Percentiles rank a stretch among this genome's conserved stretches.
Evolutionary conservation across 2,329 filamentous ascomycete species (phyloP).

Genomic region (Calonectria multiphialidica): DNA sequence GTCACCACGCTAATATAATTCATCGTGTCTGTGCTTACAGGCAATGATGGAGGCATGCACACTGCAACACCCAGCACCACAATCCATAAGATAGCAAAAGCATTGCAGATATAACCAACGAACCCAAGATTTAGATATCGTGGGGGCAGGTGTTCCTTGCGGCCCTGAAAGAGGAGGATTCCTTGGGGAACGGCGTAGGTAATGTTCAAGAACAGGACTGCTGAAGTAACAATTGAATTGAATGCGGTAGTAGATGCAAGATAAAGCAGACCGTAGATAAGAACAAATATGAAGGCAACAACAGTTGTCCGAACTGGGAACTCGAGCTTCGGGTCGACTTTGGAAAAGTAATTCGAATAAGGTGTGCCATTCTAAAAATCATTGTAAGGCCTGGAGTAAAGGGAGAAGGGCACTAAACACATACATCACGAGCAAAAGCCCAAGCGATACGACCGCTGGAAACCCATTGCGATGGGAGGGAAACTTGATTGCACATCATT

Average conservation of each 20-base stretch:
- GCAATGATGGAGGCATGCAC: slow-evolving; percentile 21
- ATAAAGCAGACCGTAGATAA: slow-evolving; percentile 23
- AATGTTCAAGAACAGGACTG: slow-evolving; percentile 24
- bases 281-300: slow-evolving; percentile 9
- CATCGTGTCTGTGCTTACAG: slow-evolving; percentile 21
- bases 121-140: slow-evolving; percentile 24
- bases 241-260: slow-evolving; percentile 25
- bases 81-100: slow-evolving; percentile 24
- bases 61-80: slow-evolving; percentile 21
- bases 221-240: slow-evolving; percentile 28
- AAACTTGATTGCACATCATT: background rate
- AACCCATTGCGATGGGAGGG: slow-evolving; percentile 16
- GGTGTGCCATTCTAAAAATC: background rate
- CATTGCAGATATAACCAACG: slow-evolving; percentile 22
- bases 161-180: slow-evolving; percentile 15
- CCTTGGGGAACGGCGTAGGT: slow-evolving; percentile 26
- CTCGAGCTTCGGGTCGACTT: background rate
- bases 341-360: slow-evolving; percentile 8
- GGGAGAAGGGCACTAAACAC: background rate
- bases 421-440: slow-evolving; percentile 21
- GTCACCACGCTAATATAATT: slow-evolving; percentile 26
- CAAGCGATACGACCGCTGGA: slow-evolving; percentile 10
- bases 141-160: slow-evolving; percentile 16
- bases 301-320: slow-evolving; percentile 10
- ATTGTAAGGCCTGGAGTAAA: background rate